A percentile compares a stretch with the other conserved stretches of the same genome.
These are phyloP conservation scores for Ambispora gerdemannii DNA, from an alignment of 192 early-diverging fungal genomes.

Conservation along the genomic window DNA sequence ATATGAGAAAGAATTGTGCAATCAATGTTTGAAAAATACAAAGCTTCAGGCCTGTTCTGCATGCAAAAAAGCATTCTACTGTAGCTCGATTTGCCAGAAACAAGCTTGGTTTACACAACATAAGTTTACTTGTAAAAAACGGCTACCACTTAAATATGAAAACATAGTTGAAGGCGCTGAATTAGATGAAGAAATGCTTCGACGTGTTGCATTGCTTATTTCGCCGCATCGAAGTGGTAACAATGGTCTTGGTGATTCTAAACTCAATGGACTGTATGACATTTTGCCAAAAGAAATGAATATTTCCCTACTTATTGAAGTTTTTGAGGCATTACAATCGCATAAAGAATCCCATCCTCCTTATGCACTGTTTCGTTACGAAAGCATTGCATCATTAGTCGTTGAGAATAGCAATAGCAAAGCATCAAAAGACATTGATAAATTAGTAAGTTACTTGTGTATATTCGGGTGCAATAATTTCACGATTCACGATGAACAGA, in stretches of 20 bases:
- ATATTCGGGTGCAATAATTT: conserved; percentile 69
- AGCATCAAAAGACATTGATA: conserved; percentile 8
- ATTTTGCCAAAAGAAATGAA: conserved; percentile 4
- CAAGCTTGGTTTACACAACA: conserved; percentile 12
- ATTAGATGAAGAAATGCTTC: conserved; percentile 21
- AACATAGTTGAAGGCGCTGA: not conserved
- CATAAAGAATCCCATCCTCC: not conserved
- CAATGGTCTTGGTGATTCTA: not conserved
- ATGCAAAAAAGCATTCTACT: conserved; percentile 14
- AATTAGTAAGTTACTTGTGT: conserved; percentile 49
- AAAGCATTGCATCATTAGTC: not conserved
- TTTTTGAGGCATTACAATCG: not conserved
- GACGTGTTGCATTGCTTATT: conserved; percentile 8
- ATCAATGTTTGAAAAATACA: conserved; percentile 25
- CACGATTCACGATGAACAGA: conserved; percentile 52
- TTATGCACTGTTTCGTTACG: not conserved
- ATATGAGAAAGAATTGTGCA: not conserved
- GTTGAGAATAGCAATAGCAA: not conserved
- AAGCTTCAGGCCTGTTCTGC: conserved; percentile 7
- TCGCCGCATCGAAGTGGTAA: not conserved
- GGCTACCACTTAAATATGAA: no score
- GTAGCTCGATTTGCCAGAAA: conserved; percentile 13
- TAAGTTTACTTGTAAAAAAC: conserved; percentile 8
- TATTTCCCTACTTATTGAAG: not conserved
- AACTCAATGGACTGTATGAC: not conserved